phyloP scores from a whole-genome alignment of 352 stramenopile species.

The Phytophthora sansomeana region DNA sequence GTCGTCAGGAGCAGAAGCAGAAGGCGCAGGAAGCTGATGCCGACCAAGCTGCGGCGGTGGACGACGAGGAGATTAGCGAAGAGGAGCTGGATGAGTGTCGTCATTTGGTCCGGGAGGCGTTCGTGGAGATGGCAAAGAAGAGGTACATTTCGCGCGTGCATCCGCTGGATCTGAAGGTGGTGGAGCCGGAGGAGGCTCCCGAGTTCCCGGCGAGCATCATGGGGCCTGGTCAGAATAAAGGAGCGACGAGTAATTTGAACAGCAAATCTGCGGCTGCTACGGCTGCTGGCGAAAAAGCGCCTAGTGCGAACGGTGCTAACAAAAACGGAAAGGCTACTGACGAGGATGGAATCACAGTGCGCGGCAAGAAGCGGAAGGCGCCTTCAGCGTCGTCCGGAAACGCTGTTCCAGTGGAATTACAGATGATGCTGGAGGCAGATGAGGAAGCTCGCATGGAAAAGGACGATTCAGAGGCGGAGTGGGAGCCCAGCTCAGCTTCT shows the following conservation, averaged over 20 bases:
- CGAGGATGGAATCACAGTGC: constrained; percentile 80
- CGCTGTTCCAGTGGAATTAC: constrained; percentile 80
- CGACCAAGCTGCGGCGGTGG: constrained; percentile 15
- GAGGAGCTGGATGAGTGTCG: constrained; percentile 78
- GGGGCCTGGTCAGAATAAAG: constrained; percentile 51
- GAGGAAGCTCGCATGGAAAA: constrained; percentile 52
- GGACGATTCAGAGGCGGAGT: constrained; percentile 71
- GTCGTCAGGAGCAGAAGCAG: constrained; percentile 45
- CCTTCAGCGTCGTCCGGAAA: constrained; percentile 39
- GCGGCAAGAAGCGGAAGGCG: constrained; percentile 69
- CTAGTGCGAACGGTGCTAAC: constrained; percentile 7
- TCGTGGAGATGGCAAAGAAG: constrained; percentile 92
- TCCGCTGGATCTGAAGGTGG: constrained; percentile 80
- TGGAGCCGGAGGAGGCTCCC: constrained; percentile 59
- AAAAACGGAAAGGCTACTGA: constrained; percentile 36
- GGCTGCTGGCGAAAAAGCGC: constrained; percentile 17
- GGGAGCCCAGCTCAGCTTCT: constrained; percentile 46
- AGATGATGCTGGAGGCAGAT: constrained; percentile 88
- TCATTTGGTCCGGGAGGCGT: constrained; percentile 62
- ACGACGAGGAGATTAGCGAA: constrained; percentile 72
- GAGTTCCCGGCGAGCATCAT: constrained; percentile 75
- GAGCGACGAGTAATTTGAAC: constrained; percentile 26
- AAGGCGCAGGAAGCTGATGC: constrained; percentile 21
- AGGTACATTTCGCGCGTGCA: constrained; percentile 89
- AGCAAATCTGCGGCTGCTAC: constrained; percentile 17